Conservation (phyloP, 306 rosid species). For the Dalbergia oliveri region DNA sequence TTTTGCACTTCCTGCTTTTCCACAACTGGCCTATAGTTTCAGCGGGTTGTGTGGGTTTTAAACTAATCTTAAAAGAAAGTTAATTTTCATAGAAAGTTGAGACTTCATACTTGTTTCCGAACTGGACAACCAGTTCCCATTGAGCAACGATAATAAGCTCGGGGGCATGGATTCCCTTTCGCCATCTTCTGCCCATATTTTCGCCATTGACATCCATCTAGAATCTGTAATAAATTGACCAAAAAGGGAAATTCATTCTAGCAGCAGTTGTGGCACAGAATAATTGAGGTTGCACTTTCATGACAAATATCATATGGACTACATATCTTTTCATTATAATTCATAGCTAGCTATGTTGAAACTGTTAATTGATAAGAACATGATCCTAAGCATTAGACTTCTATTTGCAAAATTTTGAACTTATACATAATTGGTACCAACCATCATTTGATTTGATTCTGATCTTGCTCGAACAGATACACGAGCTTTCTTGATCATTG, state of each 20-base stretch:
- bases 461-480: constrained; percentile 72
- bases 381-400: too few relatives aligned
- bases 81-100: not conserved
- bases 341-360: not conserved
- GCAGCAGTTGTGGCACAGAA: not conserved
- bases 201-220: constrained; percentile 85
- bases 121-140: constrained; percentile 76
- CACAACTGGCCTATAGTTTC: too few relatives aligned
- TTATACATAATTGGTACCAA: constrained; percentile 30
- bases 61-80: not conserved
- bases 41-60: too few relatives aligned
- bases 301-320: not conserved
- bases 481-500: constrained; percentile 70
- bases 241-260: too few relatives aligned
- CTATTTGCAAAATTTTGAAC: too few relatives aligned
- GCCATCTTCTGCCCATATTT: constrained; percentile 87
- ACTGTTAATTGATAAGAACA: too few relatives aligned
- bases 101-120: constrained; percentile 63
- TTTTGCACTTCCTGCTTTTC: too few relatives aligned
- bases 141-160: constrained; percentile 81
- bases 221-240: constrained; percentile 45
- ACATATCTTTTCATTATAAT: too few relatives aligned
- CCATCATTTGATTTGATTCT: constrained; percentile 57
- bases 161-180: constrained; percentile 80
- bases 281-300: not conserved